phyloP scores from a whole-genome alignment of 345 rosid genomes.

The Eucalyptus polyanthemos region DNA sequence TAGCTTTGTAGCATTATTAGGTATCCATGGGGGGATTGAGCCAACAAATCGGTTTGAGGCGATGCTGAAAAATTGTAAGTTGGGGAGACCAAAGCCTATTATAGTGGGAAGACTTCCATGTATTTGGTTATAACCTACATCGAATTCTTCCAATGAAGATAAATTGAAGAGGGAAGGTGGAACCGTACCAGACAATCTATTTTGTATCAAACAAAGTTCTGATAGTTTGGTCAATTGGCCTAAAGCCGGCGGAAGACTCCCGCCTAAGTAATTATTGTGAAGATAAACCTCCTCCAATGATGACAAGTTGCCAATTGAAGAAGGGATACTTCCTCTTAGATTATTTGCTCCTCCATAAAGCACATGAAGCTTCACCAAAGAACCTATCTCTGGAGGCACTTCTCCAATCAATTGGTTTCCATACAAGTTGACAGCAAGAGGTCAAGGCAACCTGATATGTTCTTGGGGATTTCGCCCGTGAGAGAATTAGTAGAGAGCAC shows the following conservation, averaged over 20 bases:
- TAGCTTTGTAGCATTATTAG: not conserved
- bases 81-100: not conserved
- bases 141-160: not conserved
- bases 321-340: not conserved
- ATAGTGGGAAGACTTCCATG: conserved; percentile 7
- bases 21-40: not conserved
- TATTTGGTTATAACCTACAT: not conserved
- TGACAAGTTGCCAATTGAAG: not conserved
- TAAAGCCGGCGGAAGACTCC: not conserved
- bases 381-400: not conserved
- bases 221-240: not conserved
- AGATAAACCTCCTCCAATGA: not conserved
- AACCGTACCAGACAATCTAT: not conserved
- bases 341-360: fast-evolving
- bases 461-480: fast-evolving
- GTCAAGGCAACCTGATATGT: fast-evolving
- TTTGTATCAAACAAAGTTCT: fast-evolving
- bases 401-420: not conserved
- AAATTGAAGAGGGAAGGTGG: conserved; percentile 7
- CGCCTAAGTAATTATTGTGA: fast-evolving
- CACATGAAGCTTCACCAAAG: not conserved
- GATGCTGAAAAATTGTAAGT: not conserved
- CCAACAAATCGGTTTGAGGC: not conserved
- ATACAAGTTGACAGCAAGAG: fast-evolving
- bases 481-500: fast-evolving